Evolutionary conservation across 1,139 yeast genomes (phyloP).

Genomic region (Geotrichum klebahnii): DNA sequence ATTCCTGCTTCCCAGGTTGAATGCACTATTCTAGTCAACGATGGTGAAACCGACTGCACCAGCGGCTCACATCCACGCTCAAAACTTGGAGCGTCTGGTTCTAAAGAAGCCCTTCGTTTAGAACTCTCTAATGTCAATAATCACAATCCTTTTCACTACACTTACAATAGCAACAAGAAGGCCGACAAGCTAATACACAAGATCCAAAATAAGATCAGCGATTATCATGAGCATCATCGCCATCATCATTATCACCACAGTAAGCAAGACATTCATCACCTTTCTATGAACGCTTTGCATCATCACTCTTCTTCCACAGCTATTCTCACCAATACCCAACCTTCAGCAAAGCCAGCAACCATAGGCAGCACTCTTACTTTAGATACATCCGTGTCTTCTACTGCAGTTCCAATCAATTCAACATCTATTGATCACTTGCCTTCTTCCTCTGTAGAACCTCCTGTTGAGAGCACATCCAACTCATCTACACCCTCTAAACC

Average conservation of each 20-base stretch:
- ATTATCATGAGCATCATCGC: slow-evolving; percentile 22
- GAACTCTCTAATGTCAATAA: slow-evolving; percentile 9
- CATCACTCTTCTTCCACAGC: background rate
- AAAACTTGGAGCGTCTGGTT: background rate
- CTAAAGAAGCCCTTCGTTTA: slow-evolving; percentile 2
- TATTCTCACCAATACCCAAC: no score
- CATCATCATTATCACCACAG: slow-evolving; percentile 11
- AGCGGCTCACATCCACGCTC: background rate
- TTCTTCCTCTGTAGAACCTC: no score
- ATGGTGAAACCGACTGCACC: background rate
- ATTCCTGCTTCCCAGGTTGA: background rate
- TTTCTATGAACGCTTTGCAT: slow-evolving; percentile 4
- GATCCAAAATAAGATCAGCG: background rate
- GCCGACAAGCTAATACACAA: slow-evolving; percentile 9
- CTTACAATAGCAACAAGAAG: background rate
- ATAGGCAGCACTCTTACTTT: background rate
- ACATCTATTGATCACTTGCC: background rate
- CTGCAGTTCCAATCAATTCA: background rate
- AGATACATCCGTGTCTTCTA: background rate
- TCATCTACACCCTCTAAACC: no score
- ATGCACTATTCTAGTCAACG: background rate
- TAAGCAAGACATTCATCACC: slow-evolving; percentile 29
- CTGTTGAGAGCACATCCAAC: no score
- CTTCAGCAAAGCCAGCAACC: no score
- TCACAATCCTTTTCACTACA: background rate